A percentile compares a stretch with the other conserved stretches of the same genome.
These are phyloP conservation scores for Hyaloscypha hepaticicola DNA, from an alignment of 495 filamentous ascomycete genomes.

Conservation along the genomic window DNA sequence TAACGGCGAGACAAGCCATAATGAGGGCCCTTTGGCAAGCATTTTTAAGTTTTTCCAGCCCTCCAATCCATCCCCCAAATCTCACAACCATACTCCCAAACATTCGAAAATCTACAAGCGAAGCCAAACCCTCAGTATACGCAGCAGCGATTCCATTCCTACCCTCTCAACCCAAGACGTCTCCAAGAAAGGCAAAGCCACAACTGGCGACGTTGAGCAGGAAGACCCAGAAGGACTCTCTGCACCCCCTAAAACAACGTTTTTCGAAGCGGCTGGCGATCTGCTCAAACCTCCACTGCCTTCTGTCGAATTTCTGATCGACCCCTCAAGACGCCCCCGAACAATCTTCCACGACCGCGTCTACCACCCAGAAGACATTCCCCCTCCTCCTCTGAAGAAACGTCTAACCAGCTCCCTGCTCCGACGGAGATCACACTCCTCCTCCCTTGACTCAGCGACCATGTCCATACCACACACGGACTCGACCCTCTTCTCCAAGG, in stretches of 20 bases:
- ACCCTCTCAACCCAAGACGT: neutral
- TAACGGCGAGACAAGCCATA: neutral
- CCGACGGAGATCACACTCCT: neutral
- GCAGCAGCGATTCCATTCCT: slow-evolving; percentile 15
- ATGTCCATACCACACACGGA: slow-evolving; percentile 17
- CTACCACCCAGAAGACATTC: slow-evolving; percentile 92
- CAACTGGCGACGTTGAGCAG: slow-evolving; percentile 32
- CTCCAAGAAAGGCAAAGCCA: slow-evolving; percentile 18
- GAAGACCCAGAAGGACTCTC: slow-evolving; percentile 44
- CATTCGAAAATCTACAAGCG: slow-evolving; percentile 72
- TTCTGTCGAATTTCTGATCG: slow-evolving; percentile 71
- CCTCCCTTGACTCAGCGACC: slow-evolving; percentile 1
- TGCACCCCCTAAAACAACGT: slow-evolving; percentile 85
- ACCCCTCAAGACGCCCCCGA: slow-evolving; percentile 77
- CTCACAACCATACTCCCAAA: slow-evolving; percentile 36
- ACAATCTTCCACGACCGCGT: slow-evolving; percentile 98
- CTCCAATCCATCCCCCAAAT: slow-evolving; percentile 19
- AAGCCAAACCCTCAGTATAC: slow-evolving; percentile 60
- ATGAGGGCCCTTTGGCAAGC: slow-evolving; percentile 25
- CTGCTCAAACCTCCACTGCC: slow-evolving; percentile 88
- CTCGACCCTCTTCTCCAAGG: slow-evolving; percentile 21
- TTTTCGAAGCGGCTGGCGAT: slow-evolving; percentile 93
- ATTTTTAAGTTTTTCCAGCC: slow-evolving; percentile 31
- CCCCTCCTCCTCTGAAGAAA: slow-evolving; percentile 69
- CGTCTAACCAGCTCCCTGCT: slow-evolving; percentile 22